Percentiles rank a stretch among this genome's conserved stretches.
These are phyloP conservation scores for Chlamydomonas asymmetrica DNA, from an alignment of 139 green algal genomes.

Conservation along the genomic window DNA sequence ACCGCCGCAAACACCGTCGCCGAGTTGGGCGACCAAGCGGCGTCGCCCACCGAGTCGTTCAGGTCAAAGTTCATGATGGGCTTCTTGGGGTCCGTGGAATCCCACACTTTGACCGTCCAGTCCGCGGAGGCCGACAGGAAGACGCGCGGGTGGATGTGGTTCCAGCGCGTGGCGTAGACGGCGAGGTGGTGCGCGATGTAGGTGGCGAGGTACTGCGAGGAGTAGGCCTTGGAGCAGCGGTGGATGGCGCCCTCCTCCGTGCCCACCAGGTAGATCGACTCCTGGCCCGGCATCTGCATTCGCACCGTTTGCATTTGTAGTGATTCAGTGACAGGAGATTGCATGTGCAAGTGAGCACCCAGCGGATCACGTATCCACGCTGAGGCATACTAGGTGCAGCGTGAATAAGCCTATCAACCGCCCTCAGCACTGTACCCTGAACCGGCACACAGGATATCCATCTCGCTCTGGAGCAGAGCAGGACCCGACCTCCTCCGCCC, in stretches of 20 bases:
- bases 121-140: constrained; percentile 92
- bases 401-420: too few species aligned
- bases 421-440: too few species aligned
- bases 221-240: constrained; percentile 88
- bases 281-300: constrained; percentile 39
- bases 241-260: constrained; percentile 86
- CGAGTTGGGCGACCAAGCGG: constrained; percentile 87
- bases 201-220: constrained; percentile 79
- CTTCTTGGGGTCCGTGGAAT: constrained; percentile 30
- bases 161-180: constrained; percentile 89
- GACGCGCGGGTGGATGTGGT: constrained; percentile 69
- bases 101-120: constrained; percentile 84
- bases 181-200: constrained; percentile 60
- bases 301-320: too few species aligned
- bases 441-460: too few species aligned
- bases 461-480: too few species aligned
- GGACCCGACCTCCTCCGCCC: too few species aligned
- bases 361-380: too few species aligned
- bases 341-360: too few species aligned
- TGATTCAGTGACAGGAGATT: too few species aligned
- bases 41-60: constrained; percentile 72
- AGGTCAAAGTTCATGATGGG: constrained; percentile 41
- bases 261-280: constrained; percentile 84
- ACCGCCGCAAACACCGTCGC: constrained; percentile 86
- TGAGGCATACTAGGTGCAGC: too few species aligned